These are phyloP conservation scores for Ceratocystiopsis brevicomis DNA, from an alignment of 2,329 filamentous ascomycete species.

Conservation along the genomic window DNA sequence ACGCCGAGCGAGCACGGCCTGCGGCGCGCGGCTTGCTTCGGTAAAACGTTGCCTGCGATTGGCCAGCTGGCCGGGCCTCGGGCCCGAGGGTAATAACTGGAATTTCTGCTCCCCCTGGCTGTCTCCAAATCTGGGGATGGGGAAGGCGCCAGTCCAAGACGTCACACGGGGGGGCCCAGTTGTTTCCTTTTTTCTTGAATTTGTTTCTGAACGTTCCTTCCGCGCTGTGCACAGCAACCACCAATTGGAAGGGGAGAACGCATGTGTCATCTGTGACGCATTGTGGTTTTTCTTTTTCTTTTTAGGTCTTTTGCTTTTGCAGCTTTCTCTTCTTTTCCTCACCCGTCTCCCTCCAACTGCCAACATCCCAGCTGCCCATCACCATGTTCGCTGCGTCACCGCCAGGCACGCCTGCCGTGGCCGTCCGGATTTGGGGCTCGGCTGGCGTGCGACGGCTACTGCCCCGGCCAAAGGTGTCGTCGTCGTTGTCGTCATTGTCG, in stretches of 20 bases:
- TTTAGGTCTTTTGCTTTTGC: neutral
- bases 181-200: too few species aligned
- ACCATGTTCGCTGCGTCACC: too few species aligned
- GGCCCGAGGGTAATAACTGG: constrained; percentile 1
- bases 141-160: neutral
- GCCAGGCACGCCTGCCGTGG: too few species aligned
- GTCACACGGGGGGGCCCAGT: neutral
- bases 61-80: neutral
- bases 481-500: too few species aligned
- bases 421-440: too few species aligned
- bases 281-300: neutral
- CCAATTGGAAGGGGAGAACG: too few species aligned
- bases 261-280: too few species aligned
- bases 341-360: too few species aligned
- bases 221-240: neutral
- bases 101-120: neutral
- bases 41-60: constrained; percentile 8
- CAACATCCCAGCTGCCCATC: too few species aligned
- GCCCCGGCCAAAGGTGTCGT: too few species aligned
- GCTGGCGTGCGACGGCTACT: too few species aligned
- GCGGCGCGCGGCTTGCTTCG: constrained; percentile 2
- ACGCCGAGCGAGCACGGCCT: too few species aligned
- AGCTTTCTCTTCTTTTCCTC: neutral
- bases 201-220: neutral
- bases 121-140: neutral